These are phyloP conservation scores for Fusarium armeniacum DNA, from an alignment of 2,329 filamentous ascomycete genomes.

Conservation along the genomic window DNA sequence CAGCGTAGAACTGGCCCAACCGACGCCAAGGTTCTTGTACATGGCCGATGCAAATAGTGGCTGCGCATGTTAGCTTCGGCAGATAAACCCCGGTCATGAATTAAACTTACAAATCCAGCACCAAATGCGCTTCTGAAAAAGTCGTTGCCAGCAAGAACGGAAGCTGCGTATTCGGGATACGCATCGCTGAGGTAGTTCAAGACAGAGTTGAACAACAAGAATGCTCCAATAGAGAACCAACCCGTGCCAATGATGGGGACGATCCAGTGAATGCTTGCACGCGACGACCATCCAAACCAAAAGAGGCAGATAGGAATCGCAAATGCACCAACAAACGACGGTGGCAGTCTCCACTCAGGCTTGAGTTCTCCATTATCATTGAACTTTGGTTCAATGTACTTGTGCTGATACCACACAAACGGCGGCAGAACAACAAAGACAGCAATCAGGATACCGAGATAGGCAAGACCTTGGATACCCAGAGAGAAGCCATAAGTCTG, in stretches of 20 bases:
- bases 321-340: constrained; percentile 71
- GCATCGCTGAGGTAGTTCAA: constrained; percentile 31
- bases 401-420: constrained; percentile 26
- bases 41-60: constrained; percentile 3
- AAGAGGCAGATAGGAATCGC: constrained; percentile 63
- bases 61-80: neutral
- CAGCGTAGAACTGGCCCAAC: constrained; percentile 11
- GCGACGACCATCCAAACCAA: constrained; percentile 30
- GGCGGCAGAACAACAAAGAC: constrained; percentile 15
- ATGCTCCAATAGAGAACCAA: constrained; percentile 5
- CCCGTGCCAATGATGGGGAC: constrained; percentile 7
- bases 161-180: constrained; percentile 17
- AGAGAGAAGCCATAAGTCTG: constrained; percentile 60
- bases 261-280: constrained; percentile 22
- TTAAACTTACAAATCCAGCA: constrained; percentile 1
- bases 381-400: constrained; percentile 23
- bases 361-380: constrained; percentile 5
- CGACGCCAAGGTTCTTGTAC: constrained; percentile 7
- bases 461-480: constrained; percentile 66
- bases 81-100: fast-evolving
- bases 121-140: constrained; percentile 18
- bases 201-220: constrained; percentile 17
- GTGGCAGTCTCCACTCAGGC: constrained; percentile 50
- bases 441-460: constrained; percentile 32
- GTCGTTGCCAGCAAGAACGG: constrained; percentile 12